phyloP scores from a whole-genome alignment of 1,139 yeast species.

The Yamadazyma triangularis region DNA sequence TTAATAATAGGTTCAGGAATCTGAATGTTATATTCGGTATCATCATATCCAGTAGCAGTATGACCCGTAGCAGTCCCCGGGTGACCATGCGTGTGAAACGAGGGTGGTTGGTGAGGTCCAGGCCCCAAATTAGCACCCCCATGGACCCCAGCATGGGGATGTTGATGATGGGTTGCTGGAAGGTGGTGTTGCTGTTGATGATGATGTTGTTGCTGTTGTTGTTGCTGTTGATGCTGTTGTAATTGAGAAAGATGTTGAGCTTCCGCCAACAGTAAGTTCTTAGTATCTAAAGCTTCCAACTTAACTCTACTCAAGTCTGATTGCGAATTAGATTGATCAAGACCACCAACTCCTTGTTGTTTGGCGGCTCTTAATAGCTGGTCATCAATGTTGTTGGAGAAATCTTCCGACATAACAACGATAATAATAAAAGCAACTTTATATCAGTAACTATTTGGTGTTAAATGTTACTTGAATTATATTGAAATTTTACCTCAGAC shows the following conservation, averaged over 20 bases:
- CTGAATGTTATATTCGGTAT: slow-evolving; percentile 44
- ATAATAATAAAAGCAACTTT: too few species aligned
- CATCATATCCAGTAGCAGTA: slow-evolving; percentile 17
- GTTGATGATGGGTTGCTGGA: too few species aligned
- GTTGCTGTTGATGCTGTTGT: slow-evolving; percentile 6
- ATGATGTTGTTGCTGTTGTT: slow-evolving; percentile 14
- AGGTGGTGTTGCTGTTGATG: slow-evolving; percentile 10
- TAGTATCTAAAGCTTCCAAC: slow-evolving; percentile 1
- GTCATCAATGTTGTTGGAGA: slow-evolving; percentile 43
- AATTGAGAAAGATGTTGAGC: too few species aligned
- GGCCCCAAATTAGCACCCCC: too few species aligned
- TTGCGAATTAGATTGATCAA: slow-evolving; percentile 5
- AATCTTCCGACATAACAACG: slow-evolving; percentile 26
- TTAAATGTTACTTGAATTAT: too few species aligned
- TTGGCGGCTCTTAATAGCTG: slow-evolving; percentile 39
- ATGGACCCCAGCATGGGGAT: too few species aligned
- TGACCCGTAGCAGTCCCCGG: slow-evolving; percentile 2
- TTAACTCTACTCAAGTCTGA: slow-evolving; percentile 14
- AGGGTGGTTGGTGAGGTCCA: too few species aligned
- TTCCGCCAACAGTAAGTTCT: slow-evolving; percentile 11
- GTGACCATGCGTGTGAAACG: not conserved
- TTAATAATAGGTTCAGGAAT: slow-evolving; percentile 47
- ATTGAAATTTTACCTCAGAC: too few species aligned
- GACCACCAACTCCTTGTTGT: slow-evolving; percentile 23
- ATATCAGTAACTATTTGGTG: too few species aligned